Evolutionary conservation across 2,329 filamentous ascomycete species (phyloP), one percentile per base, ranked within the genome.

Genomic region (Sphaerostilbella broomeana): DNA sequence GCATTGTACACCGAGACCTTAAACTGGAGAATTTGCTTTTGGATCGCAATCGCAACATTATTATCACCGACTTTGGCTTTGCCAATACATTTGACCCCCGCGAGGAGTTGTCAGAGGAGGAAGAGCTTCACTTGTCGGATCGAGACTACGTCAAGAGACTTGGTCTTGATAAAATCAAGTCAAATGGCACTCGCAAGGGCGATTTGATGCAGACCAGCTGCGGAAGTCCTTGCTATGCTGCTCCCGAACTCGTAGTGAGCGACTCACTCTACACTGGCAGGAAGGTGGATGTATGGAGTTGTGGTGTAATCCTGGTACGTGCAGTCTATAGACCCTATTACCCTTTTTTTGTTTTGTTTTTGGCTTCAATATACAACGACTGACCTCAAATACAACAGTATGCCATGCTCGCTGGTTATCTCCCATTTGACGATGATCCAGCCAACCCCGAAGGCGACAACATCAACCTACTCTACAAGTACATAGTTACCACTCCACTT

Each of bases 151-250:
- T 97, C 46, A 90, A 90, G 67, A 75, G 81, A 36, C 74, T 84
- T 67, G 85, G 86, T n/a, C 70, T 97, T 34, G 90, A 97, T 61
- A 83, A 80, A 53, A 64, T 85, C 26, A 81, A 86, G 53, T 61
- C 77, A 10, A 84, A 85, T 49, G 88, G 87, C 11, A 73, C 79
- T 54, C 77, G 90, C 45, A 80, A 88, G 54, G 92, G 92, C 25
- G 92, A 98, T 66, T 68, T 98, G 56, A 98, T 98, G 92, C 90
- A 95, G 65, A 98, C 92, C 9, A 97, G 92, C 61, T 98, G 92
- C 61, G 92, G 92, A 48, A 97, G 90, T 62, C 92, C 92, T 6
- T 98, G 92, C 58, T 98, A 98, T 62, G 92, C 92, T 34, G 92
- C 92, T 11, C 92, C 92, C 4, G 92, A 98, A 66, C 72, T 98